Evolutionary conservation across 2,329 filamentous ascomycete genomes (phyloP).

Genomic region (Chalaropsis thielavioides): DNA sequence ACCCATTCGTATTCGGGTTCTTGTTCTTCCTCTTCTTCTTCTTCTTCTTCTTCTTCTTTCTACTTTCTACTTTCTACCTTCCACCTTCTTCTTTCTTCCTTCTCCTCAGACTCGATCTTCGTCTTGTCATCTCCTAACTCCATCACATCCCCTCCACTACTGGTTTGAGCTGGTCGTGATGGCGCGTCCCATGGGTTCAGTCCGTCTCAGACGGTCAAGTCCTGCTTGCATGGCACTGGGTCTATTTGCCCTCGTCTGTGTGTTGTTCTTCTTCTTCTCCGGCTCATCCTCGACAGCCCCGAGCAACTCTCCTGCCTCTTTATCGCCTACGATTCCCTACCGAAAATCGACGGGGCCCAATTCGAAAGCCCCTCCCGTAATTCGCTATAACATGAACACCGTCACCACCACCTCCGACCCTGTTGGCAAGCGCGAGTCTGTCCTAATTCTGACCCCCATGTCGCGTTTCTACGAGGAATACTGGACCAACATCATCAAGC

Average conservation of each 20-base stretch:
- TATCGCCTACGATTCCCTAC: constrained; percentile 35
- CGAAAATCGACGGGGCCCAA: constrained; percentile 37
- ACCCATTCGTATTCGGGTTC: neutral
- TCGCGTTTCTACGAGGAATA: constrained; percentile 86
- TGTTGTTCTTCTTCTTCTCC: constrained; percentile 48
- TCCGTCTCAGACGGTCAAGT: constrained; percentile 66
- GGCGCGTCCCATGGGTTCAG: constrained; percentile 45
- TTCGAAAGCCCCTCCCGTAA: constrained; percentile 60
- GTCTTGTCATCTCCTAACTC: neutral
- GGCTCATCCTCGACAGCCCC: constrained; percentile 29
- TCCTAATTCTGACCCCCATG: constrained; percentile 86
- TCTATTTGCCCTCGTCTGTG: constrained; percentile 55
- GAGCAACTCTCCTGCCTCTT: constrained; percentile 25
- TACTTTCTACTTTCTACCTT: no score
- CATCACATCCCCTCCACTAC: neutral
- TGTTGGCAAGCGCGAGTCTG: constrained; percentile 62
- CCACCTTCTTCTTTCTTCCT: neutral
- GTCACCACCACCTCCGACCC: constrained; percentile 70
- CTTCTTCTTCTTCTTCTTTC: neutral
- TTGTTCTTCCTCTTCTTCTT: neutral
- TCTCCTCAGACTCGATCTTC: neutral
- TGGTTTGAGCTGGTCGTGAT: constrained; percentile 25
- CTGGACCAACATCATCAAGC: constrained; percentile 79
- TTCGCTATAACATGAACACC: constrained; percentile 90
- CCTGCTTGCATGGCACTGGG: constrained; percentile 60